Evolutionary conservation across 805 yeast species (phyloP), one percentile per base, ranked within the genome.

Genomic region (Metschnikowia peoriensis): DNA sequence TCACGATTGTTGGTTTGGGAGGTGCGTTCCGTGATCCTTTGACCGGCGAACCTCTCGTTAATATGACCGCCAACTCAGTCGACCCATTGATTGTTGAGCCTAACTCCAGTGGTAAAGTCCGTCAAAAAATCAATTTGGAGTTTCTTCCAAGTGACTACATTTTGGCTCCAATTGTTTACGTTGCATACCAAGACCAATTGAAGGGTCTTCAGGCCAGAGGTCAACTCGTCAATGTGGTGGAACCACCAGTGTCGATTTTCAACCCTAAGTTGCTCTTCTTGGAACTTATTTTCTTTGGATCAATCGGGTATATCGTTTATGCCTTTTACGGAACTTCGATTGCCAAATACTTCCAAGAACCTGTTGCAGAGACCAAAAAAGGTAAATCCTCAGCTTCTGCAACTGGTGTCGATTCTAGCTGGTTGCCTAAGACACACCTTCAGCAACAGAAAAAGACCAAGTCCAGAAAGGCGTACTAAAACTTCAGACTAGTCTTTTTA

Each of bases 221-320:
- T 47, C 84, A 82, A 62, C 69, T 84, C 53, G 71, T 88, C 43
- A 66, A 73, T 22, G 80, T 91, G 51, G 68, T 68, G 10, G 96
- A 90, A 61, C 80, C 79, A 38, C 79, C 85, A 51, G 73, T 91
- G 60, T 85, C 96, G 0, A 57, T 85, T 49, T 84, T 86, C 70
- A 82, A 88, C 65, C 94, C 92, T 12, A 83, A 85, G 68, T 79
- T 90, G 63, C 64, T 89, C 53, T 66, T 87, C 37, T 79, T 87
- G 58, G 86, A 84, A 65, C 47, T 82, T 14, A 59, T 88, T 28
- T 69, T 89, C 52, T 59, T 73, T 3, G 60, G 53, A 7, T 38
- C 47, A 9, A 29, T 57, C 22, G 63, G 52, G 3, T 55, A 49
- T 9, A 44, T 44, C 4, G 83, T 73, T 42, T 86, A 84, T 67